These are phyloP conservation scores for Microsporum canis DNA, from an alignment of 2,329 filamentous ascomycete species.

Conservation along the genomic window DNA sequence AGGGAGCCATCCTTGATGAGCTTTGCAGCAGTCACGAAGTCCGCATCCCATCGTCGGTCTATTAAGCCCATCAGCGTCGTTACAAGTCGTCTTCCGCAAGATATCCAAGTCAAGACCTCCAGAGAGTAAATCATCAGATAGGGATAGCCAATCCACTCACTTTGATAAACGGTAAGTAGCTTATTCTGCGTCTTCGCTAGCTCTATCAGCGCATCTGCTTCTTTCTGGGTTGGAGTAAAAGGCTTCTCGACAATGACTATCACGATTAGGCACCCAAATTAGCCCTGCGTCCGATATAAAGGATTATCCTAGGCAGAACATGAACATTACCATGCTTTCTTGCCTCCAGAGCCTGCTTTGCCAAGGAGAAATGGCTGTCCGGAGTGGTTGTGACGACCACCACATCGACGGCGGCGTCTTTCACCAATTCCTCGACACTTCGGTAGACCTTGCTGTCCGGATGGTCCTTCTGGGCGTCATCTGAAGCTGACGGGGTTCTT, in stretches of 20 bases:
- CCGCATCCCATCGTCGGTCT: slow-evolving; percentile 63
- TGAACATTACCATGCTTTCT: slow-evolving; percentile 51
- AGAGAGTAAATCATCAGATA: no score
- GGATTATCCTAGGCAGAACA: no score
- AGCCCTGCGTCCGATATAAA: background rate
- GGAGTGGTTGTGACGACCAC: slow-evolving; percentile 63
- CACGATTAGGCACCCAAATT: background rate
- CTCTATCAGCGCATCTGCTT: slow-evolving; percentile 53
- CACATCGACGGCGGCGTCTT: slow-evolving; percentile 55
- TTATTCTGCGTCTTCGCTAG: slow-evolving; percentile 43
- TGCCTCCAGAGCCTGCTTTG: slow-evolving; percentile 52
- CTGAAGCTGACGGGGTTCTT: slow-evolving; percentile 51
- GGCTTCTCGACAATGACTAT: slow-evolving; percentile 69
- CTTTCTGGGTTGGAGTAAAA: slow-evolving; percentile 59
- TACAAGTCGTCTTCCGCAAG: no score
- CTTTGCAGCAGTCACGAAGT: slow-evolving; percentile 59
- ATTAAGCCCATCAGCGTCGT: background rate
- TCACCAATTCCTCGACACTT: slow-evolving; percentile 50
- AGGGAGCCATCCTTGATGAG: slow-evolving; percentile 50
- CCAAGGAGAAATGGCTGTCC: slow-evolving; percentile 56
- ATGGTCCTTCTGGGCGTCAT: slow-evolving; percentile 59
- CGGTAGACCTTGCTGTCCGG: slow-evolving; percentile 55
- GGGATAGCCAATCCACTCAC: slow-evolving; percentile 19
- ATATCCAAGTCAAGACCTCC: no score
- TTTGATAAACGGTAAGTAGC: slow-evolving; percentile 60